Evolutionary conservation across 176 grass and related monocot genomes (phyloP), one percentile per base, ranked within the genome.

Genomic region (Oryza coarctata): DNA sequence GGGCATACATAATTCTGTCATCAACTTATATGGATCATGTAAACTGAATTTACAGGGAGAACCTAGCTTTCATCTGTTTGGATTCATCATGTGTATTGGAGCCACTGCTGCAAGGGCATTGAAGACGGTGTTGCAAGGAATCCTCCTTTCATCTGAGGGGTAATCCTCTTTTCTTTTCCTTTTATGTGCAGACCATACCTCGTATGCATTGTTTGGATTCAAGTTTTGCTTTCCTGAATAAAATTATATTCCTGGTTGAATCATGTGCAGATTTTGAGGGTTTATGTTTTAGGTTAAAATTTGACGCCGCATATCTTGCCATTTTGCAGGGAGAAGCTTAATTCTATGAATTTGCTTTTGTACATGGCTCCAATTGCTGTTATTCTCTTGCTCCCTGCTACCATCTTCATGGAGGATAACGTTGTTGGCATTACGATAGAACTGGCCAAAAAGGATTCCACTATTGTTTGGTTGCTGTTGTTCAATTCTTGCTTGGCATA

Each of bases 351-450:
- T 82, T 77, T 96, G 70, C 86, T 96, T 52, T 73, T 96, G 57
- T 96, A 96, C 86, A 96, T 96, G 94, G 94, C 94, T 71, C 94
- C 94, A 28, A 90, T 96, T 82, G 94, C 94, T 50, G 94, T 92
- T 25, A 63, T 90, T 82, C 13, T 96, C 73, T 84, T 96, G 73
- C 91, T 93, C 72, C 94, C 94, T 68, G 88, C 91, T 41, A 90
- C 94, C 68, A 82, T 93, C 74, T 90, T 90, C 68, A 93, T 93
- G 71, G 94, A 96, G 89, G 90, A 92, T 27, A 92, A 89, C 65
- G 94, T 93, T 73, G 68, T 96, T 40, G 86, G 89, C 14, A 14
- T 93, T 64, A 96, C 94, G 76, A 83, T 96, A 74, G 50, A 87
- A 70, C 86, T 93, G 65, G 84, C 91, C 27, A 88, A 71, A 77